These are phyloP conservation scores for Fusarium phyllophilum DNA, from an alignment of 2,329 filamentous ascomycete genomes.

Conservation along the genomic window DNA sequence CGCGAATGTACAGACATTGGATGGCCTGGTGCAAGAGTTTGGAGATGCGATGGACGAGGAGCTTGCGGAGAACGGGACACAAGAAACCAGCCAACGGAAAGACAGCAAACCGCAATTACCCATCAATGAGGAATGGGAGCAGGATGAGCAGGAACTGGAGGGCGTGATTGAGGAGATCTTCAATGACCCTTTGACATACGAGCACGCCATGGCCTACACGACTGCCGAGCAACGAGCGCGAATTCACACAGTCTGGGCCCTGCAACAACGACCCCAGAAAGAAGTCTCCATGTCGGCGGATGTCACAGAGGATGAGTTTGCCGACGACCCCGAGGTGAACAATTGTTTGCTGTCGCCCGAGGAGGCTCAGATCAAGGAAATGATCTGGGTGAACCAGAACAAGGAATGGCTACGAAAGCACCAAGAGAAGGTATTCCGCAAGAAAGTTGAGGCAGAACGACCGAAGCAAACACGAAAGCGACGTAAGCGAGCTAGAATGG, in stretches of 20 bases:
- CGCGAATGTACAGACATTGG: constrained; percentile 48
- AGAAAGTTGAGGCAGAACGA: constrained; percentile 69
- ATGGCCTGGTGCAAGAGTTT: constrained; percentile 57
- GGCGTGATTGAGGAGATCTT: constrained; percentile 77
- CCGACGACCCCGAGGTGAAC: constrained; percentile 86
- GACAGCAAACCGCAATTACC: constrained; percentile 57
- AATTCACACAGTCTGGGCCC: constrained; percentile 63
- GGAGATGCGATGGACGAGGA: constrained; percentile 53
- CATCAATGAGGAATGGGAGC: constrained; percentile 71
- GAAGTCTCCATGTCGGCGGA: constrained; percentile 69
- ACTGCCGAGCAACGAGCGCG: constrained; percentile 65
- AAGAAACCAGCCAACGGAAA: constrained; percentile 37
- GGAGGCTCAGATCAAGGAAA: constrained; percentile 85
- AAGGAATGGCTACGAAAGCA: constrained; percentile 91
- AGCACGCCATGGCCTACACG: constrained; percentile 68
- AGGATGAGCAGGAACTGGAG: constrained; percentile 73
- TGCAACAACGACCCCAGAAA: constrained; percentile 59
- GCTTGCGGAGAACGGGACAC: constrained; percentile 18
- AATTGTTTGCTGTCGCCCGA: constrained; percentile 79
- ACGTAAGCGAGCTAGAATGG: constrained; percentile 66
- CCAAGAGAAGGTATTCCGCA: constrained; percentile 83
- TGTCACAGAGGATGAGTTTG: constrained; percentile 84
- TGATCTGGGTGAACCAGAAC: constrained; percentile 94
- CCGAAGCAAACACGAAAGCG: constrained; percentile 68
- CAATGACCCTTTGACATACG: constrained; percentile 66